These are phyloP conservation scores for Dissophora ornata DNA, from an alignment of 192 early-diverging fungal species.

Conservation along the genomic window DNA sequence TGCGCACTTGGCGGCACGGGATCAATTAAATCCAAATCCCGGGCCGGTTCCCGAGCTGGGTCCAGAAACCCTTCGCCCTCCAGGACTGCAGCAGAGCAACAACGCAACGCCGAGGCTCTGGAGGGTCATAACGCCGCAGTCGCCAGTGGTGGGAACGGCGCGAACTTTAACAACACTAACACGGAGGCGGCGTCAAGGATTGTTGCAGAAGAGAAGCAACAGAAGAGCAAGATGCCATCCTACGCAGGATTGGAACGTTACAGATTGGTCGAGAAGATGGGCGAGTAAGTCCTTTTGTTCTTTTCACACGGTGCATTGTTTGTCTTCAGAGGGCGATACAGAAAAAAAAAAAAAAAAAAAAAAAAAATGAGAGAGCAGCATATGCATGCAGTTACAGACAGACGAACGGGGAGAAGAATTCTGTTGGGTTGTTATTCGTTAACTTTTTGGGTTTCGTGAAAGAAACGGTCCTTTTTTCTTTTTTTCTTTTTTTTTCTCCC, in stretches of 20 bases:
- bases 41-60: conserved; percentile 8
- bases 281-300: conserved; percentile 68
- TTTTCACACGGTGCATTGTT: not conserved
- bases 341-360: too few species aligned
- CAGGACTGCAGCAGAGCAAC: conserved; percentile 10
- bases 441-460: too few species aligned
- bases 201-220: conserved; percentile 63
- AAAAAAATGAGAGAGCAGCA: too few species aligned
- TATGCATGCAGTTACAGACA: too few species aligned
- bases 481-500: too few species aligned
- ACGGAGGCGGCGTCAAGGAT: conserved; percentile 59
- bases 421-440: too few species aligned
- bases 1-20: too few species aligned
- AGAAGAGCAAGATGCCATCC: conserved; percentile 60
- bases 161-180: conserved; percentile 33
- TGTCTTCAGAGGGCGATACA: too few species aligned
- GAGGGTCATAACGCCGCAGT: not conserved
- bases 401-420: too few species aligned
- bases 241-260: conserved; percentile 72
- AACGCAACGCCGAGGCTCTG: too few species aligned
- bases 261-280: conserved; percentile 71
- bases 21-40: conserved; percentile 1
- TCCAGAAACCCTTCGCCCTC: conserved; percentile 29
- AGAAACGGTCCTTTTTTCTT: too few species aligned
- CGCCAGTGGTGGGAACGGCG: not conserved